Evolutionary conservation across 345 rosid species (phyloP).

Genomic region (Eucalyptus viminalis): DNA sequence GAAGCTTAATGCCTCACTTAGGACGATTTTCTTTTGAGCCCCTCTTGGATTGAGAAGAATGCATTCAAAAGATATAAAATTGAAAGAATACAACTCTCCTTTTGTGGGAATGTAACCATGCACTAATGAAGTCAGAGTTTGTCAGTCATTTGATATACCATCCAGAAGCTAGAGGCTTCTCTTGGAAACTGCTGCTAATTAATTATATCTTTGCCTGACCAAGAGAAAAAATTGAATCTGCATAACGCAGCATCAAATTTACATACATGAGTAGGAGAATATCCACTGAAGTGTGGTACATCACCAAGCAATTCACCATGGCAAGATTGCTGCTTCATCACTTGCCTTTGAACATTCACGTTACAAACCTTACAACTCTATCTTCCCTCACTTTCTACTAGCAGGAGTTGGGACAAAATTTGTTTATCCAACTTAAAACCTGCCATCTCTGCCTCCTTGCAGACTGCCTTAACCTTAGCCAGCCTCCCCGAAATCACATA

Average conservation of each 20-base stretch:
- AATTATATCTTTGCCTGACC: not conserved
- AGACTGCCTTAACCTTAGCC: conserved; percentile 54
- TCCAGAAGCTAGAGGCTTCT: not conserved
- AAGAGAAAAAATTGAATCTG: not conserved
- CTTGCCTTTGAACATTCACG: not conserved
- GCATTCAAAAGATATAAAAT: not conserved
- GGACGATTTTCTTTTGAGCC: not conserved
- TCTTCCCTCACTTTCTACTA: conserved; percentile 21
- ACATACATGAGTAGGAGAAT: not conserved
- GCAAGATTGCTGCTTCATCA: not conserved
- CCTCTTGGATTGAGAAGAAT: not conserved
- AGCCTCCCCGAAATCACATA: conserved; percentile 45
- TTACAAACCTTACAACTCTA: not conserved
- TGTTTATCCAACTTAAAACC: conserved; percentile 52
- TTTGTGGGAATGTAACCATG: not conserved
- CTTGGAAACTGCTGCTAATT: not conserved
- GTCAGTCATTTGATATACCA: not conserved
- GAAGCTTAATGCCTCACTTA: not conserved
- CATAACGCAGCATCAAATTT: not conserved
- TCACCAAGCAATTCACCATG: not conserved
- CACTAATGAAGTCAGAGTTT: not conserved
- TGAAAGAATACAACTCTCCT: not conserved
- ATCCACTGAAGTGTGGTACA: not conserved
- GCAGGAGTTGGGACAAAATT: conserved; percentile 12
- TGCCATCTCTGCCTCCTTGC: conserved; percentile 65